Evolutionary conservation across 352 stramenopile genomes (phyloP).

Genomic region (Pythium rhizo-oryzae): DNA sequence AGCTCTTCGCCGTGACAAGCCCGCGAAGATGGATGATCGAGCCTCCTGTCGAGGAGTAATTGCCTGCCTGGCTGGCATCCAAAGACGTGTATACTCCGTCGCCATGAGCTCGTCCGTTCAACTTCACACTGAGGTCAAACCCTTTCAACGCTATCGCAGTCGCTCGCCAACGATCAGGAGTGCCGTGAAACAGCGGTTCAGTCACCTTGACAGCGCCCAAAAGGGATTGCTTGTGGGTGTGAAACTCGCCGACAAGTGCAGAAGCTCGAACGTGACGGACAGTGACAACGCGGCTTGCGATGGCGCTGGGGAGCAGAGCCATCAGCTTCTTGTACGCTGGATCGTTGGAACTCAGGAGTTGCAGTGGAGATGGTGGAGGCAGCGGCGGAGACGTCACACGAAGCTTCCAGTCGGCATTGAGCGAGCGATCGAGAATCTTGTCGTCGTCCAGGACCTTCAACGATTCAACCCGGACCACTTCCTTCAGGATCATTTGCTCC

Average conservation of each 20-base stretch:
- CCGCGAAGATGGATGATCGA: slow-evolving; percentile 21
- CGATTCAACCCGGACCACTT: slow-evolving; percentile 5
- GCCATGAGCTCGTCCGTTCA: slow-evolving; percentile 13
- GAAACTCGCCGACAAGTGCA: background rate
- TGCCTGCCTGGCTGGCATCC: background rate
- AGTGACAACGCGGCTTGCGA: background rate
- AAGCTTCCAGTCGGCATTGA: slow-evolving; percentile 12
- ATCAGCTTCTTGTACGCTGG: slow-evolving; percentile 13
- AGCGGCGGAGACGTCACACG: slow-evolving; percentile 4
- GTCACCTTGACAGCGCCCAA: background rate
- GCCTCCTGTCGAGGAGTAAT: slow-evolving; percentile 8
- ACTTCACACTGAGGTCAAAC: slow-evolving; percentile 17
- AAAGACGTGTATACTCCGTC: slow-evolving; percentile 26
- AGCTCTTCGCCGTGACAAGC: slow-evolving; percentile 3
- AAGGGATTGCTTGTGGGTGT: background rate
- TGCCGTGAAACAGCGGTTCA: slow-evolving; percentile 30
- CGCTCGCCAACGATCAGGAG: slow-evolving; percentile 26
- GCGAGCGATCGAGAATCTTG: background rate
- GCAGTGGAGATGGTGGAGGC: slow-evolving; percentile 11
- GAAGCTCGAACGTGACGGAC: slow-evolving; percentile 11
- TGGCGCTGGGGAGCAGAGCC: background rate
- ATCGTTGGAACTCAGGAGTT: background rate
- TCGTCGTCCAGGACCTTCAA: background rate
- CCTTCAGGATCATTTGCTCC: slow-evolving; percentile 9
- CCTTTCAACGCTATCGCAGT: slow-evolving; percentile 28